Conservation (phyloP, 768 basidiomycete species). For the Kwoniella dendrophila region DNA sequence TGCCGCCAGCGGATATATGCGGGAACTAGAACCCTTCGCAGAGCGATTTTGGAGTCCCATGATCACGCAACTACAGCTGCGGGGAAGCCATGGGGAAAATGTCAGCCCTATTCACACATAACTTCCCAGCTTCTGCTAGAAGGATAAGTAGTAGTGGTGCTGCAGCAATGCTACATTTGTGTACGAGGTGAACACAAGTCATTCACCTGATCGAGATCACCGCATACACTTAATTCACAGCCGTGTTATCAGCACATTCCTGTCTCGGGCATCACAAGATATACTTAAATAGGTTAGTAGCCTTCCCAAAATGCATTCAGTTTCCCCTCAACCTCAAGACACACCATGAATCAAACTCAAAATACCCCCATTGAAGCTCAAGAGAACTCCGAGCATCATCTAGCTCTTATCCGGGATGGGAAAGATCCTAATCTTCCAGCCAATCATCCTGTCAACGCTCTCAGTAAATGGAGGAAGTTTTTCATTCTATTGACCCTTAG, state of each 20-base stretch:
- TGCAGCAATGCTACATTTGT: too few species aligned
- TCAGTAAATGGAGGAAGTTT: slow-evolving; percentile 23
- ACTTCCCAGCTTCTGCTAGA: too few species aligned
- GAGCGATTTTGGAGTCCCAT: background rate
- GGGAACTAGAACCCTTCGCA: background rate
- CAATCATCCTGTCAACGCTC: slow-evolving; percentile 40
- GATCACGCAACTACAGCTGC: background rate
- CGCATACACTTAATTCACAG: too few species aligned
- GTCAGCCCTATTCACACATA: too few species aligned
- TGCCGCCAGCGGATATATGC: background rate
- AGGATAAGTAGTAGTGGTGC: too few species aligned
- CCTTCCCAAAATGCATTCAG: too few species aligned
- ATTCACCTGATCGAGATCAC: too few species aligned
- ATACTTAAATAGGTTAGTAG: too few species aligned
- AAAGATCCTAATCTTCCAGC: slow-evolving; percentile 23
- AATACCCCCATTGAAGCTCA: background rate
- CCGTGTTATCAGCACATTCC: too few species aligned
- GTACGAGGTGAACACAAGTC: too few species aligned
- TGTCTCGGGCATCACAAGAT: too few species aligned
- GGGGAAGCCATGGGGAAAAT: background rate
- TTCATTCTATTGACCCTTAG: slow-evolving; percentile 30
- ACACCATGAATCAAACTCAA: background rate
- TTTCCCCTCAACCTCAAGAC: too few species aligned
- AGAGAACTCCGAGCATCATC: background rate
- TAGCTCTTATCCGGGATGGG: slow-evolving; percentile 8